Conservation (phyloP, 2,329 filamentous ascomycete species). For the Beauveria sp. region DNA sequence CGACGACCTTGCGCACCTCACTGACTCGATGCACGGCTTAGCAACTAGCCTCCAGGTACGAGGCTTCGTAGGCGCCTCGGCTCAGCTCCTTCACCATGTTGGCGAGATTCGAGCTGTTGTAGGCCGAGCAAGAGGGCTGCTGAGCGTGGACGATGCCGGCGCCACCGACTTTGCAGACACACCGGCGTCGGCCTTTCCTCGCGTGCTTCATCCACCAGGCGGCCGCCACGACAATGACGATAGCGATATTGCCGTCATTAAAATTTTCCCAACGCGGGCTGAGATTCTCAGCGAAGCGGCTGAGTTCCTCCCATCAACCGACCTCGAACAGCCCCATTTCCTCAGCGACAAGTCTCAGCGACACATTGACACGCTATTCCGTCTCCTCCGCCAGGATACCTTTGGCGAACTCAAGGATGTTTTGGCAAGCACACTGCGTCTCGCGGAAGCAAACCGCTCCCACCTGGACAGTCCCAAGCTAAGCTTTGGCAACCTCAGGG, state of each 20-base stretch:
- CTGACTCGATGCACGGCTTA: not conserved
- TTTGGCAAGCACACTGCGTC: not conserved
- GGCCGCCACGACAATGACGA: constrained; percentile 8
- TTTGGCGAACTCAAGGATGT: constrained; percentile 8
- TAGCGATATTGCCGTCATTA: not conserved
- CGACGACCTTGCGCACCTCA: not conserved
- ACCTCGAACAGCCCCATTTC: constrained; percentile 6
- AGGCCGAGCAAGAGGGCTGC: constrained; percentile 1
- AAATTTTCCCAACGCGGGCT: constrained; percentile 2
- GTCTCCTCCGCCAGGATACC: constrained; percentile 3
- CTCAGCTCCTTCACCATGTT: not conserved
- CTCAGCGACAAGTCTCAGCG: not conserved
- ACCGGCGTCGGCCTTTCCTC: constrained; percentile 1
- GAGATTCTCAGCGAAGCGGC: constrained; percentile 3
- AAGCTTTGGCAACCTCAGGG: constrained; percentile 1
- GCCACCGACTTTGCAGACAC: not conserved
- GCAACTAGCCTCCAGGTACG: not conserved
- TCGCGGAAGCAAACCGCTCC: not conserved
- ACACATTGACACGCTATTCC: constrained; percentile 6
- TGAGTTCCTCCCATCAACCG: constrained; percentile 8
- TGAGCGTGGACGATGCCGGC: not conserved
- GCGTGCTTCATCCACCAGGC: not conserved
- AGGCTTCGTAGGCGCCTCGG: not conserved
- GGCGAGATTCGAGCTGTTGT: constrained; percentile 6
- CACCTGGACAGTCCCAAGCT: not conserved